Evolutionary conservation across 345 rosid species (phyloP), one percentile per base, ranked within the genome.

Genomic region (Excoecaria cochinchinensis): DNA sequence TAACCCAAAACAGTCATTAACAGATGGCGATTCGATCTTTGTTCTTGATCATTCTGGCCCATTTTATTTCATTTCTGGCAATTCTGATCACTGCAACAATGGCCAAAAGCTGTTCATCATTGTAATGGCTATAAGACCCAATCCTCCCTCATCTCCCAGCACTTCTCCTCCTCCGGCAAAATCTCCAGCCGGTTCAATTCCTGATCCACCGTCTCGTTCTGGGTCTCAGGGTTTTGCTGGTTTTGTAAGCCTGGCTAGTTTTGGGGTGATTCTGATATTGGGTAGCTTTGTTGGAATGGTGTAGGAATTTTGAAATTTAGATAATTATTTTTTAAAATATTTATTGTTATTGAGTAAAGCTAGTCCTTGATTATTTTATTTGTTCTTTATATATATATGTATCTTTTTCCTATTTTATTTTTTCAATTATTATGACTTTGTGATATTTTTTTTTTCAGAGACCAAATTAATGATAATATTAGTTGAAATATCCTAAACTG

Each of bases 41-140:
- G 79, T 57, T 12, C 79, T 94, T 60, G 86, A 89, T 74, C 90
- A 80, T 3, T 88, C 91, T 17, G 98, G 98, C 57, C 92, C 95
- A 15, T 91, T 90, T 80, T 94, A 82, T 83, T 94, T 94, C 87
- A 90, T 92, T 52, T 85, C 88, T 15, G 97, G 98, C 13, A 78
- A 77, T 40, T 79, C 68, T n/a, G 88, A 90, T 53, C 83, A 82
- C 76, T 94, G 98, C 85, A 82, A 84, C 53, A 87, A 82, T 8
- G 97, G 95, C 1, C 94, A 92, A 57, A 92, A 82, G 71, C 76
- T 94, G 70, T 42, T 82, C 9, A 78, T 84, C 5, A 84, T 94
- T 12, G 98, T 91, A 68, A 46, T 94, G 79, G 91, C 98, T 12
- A 80, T 78, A 13, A 86, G 89, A 50, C 57, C 73, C 78, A 81